These are phyloP conservation scores for Aspergillus tanneri DNA, from an alignment of 2,329 filamentous ascomycete species.

Conservation along the genomic window DNA sequence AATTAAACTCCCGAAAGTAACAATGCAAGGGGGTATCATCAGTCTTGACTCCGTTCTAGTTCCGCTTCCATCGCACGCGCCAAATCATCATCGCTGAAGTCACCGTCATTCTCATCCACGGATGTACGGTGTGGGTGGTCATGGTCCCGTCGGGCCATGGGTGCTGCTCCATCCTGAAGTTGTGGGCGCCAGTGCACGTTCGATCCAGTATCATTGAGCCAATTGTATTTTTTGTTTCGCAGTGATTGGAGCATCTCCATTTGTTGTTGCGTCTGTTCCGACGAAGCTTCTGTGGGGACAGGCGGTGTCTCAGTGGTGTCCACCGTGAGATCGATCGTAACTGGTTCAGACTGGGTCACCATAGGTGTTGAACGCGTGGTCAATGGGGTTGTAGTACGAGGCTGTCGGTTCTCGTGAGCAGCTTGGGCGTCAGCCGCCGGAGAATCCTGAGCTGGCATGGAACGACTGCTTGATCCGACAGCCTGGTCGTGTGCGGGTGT, in stretches of 20 bases:
- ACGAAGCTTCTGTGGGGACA: neutral
- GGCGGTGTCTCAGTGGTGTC: slow-evolving; percentile 9
- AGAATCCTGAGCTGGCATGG: neutral
- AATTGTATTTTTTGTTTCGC: slow-evolving; percentile 32
- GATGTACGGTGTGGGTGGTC: neutral
- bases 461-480: too few species aligned
- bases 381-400: neutral
- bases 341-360: neutral
- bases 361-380: neutral
- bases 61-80: slow-evolving; percentile 29
- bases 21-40: slow-evolving; percentile 10
- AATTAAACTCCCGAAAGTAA: neutral
- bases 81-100: slow-evolving; percentile 23
- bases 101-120: neutral
- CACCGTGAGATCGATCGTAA: slow-evolving; percentile 25
- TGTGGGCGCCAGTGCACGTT: neutral
- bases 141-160: too few species aligned
- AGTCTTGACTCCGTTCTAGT: slow-evolving; percentile 16
- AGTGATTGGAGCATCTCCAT: slow-evolving; percentile 25
- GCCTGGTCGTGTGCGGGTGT: too few species aligned
- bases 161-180: neutral
- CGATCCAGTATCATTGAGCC: slow-evolving; percentile 23
- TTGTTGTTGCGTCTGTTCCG: slow-evolving; percentile 11
- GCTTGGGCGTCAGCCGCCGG: neutral
- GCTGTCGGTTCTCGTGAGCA: neutral